phyloP scores from a whole-genome alignment of 306 rosid genomes.

The Canavalia ensiformis region DNA sequence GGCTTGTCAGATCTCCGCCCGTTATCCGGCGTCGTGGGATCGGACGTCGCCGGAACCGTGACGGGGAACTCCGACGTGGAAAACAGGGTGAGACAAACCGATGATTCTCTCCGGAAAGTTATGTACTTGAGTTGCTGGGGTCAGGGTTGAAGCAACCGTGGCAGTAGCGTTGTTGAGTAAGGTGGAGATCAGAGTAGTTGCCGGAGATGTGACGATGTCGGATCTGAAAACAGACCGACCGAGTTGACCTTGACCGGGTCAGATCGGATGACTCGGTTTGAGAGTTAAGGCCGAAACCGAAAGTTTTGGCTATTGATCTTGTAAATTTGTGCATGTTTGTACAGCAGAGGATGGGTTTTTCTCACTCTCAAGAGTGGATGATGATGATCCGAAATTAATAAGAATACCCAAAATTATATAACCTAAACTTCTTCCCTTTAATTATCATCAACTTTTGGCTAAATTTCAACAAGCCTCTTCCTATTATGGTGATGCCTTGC shows the following conservation, averaged over 20 bases:
- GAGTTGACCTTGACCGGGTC: constrained; percentile 43
- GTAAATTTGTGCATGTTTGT: constrained; percentile 42
- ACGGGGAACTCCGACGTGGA: constrained; percentile 52
- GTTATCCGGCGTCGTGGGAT: constrained; percentile 51
- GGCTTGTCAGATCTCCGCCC: constrained; percentile 53
- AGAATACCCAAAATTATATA: not conserved
- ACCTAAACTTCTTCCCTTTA: not conserved
- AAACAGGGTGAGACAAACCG: constrained; percentile 56
- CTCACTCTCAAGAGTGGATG: not conserved
- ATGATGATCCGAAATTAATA: not conserved
- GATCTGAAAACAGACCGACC: not conserved
- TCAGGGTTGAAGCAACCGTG: constrained; percentile 59
- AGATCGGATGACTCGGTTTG: constrained; percentile 44
- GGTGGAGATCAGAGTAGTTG: constrained; percentile 29
- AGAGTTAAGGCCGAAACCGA: not conserved
- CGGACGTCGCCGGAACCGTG: constrained; percentile 48
- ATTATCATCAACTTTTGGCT: not conserved
- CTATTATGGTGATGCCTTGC: not conserved
- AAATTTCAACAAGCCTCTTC: not conserved
- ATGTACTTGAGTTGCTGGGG: constrained; percentile 99
- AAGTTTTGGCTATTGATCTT: constrained; percentile 28
- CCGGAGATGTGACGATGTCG: constrained; percentile 18
- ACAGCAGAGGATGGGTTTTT: constrained; percentile 6
- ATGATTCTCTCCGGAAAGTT: constrained; percentile 81
- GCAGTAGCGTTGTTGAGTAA: not conserved